Evolutionary conservation across 2,329 filamentous ascomycete species (phyloP), one percentile per base, ranked within the genome.

Genomic region (Torrubiella hemipterigena): DNA sequence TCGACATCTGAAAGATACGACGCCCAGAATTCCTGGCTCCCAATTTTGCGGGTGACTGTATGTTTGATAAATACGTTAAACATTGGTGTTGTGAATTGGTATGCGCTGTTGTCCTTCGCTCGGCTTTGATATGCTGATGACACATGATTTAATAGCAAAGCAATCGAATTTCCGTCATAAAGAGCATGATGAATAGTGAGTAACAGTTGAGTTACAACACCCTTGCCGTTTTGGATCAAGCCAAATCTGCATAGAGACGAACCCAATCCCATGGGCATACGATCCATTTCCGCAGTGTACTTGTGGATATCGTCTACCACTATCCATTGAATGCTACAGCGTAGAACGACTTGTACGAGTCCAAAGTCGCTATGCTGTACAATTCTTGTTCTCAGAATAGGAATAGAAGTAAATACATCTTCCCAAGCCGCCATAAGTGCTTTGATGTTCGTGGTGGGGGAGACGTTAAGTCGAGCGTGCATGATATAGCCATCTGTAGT

Each of bases 61-160:
- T 60, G 58, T 25, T 51, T 51, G 34, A 63, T 59, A 34, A 61
- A 62, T 24, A 54, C 45, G 30, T 54, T 58, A 42, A 61, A 61
- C n/a, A n/a, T n/a, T n/a, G 11, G 27, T 7, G 7, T 10, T 10
- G 51, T 0, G 52, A 46, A 3, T 50, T 42, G 21, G 21, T 9
- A 34, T 25, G 5, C 47, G 21, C 9, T 27, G n/a, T n/a, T 38
- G 38, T 9, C 34, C 33, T 11, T 27, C 19, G n/a, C 28, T 23
- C 3, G 38, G 24, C 4, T 21, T 8, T 6, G 26, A 18, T 8
- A 40, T 22, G 10, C 38, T 34, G 9, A 38, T 21, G n/a, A 33
- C 27, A n/a, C n/a, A n/a, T n/a, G n/a, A n/a, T n/a, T n/a, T n/a
- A n/a, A n/a, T n/a, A n/a, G n/a, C n/a, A n/a, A n/a, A n/a, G n/a